Conservation (phyloP, 805 yeast genomes). For the Candida maris region DNA sequence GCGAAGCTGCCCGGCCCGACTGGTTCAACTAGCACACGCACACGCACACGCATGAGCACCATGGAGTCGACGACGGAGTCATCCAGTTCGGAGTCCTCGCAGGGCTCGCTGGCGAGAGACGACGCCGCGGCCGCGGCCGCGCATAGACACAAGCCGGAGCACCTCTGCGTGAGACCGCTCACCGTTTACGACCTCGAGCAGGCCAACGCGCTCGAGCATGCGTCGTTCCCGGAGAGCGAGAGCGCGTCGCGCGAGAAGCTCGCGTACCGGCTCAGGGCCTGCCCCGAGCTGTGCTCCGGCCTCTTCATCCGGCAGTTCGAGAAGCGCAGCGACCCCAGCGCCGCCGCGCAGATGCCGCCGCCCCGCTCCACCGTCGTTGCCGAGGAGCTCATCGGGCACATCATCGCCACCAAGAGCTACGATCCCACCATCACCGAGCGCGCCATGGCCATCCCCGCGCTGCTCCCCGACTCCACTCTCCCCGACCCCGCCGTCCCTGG, state of each 20-base stretch:
- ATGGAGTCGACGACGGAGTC: constrained; percentile 30
- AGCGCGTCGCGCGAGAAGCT: constrained; percentile 62
- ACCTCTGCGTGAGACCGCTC: constrained; percentile 71
- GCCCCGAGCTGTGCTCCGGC: constrained; percentile 92
- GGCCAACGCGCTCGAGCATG: constrained; percentile 56
- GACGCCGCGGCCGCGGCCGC: constrained; percentile 23
- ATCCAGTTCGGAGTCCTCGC: constrained; percentile 18
- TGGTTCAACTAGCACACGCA: too few species aligned
- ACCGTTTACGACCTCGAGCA: constrained; percentile 68
- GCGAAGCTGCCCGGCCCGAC: too few species aligned
- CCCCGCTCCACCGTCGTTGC: constrained; percentile 46
- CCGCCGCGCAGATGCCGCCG: constrained; percentile 33
- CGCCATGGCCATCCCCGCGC: constrained; percentile 57
- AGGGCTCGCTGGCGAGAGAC: constrained; percentile 7
- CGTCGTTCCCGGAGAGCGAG: constrained; percentile 69
- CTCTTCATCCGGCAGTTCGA: constrained; percentile 71
- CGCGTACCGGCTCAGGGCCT: constrained; percentile 65
- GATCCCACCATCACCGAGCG: constrained; percentile 47
- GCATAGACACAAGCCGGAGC: constrained; percentile 42
- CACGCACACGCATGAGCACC: constrained; percentile 13
- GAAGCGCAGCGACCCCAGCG: constrained; percentile 21
- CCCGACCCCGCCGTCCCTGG: constrained; percentile 17
- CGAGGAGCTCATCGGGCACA: constrained; percentile 74
- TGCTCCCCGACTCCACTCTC: constrained; percentile 19
- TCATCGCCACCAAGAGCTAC: constrained; percentile 69